Base-by-base conservation (phyloP, 768 basidiomycete genomes). In the Termitomyces sp. region DNA sequence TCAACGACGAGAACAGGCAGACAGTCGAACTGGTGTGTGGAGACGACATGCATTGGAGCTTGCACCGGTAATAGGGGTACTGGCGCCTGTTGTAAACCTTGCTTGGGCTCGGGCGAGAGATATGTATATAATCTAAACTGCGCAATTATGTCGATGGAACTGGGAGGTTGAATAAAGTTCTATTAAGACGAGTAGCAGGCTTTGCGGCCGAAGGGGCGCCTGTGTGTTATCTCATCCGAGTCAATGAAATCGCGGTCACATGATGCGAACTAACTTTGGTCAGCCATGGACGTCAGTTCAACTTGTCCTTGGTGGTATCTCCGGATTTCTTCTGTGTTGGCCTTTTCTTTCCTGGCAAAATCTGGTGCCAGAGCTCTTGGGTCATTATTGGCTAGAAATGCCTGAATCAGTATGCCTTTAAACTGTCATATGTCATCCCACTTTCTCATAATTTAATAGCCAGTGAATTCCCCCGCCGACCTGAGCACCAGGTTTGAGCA, bases 161-260 rank as follows among this genome's bases (percentile, higher is more conserved):
- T n/a, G n/a, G n/a, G n/a, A n/a, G n/a, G n/a, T n/a, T n/a, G n/a
- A n/a, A n/a, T n/a, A n/a, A n/a, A n/a, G n/a, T n/a, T n/a, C n/a
- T n/a, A n/a, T n/a, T n/a, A n/a, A n/a, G n/a, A n/a, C n/a, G n/a
- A n/a, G n/a, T n/a, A n/a, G n/a, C n/a, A n/a, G n/a, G n/a, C n/a
- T n/a, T n/a, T n/a, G n/a, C n/a, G n/a, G n/a, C n/a, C n/a, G n/a
- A n/a, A n/a, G n/a, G n/a, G n/a, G n/a, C n/a, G n/a, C n/a, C n/a
- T n/a, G n/a, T n/a, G n/a, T n/a, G n/a, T 26, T 26, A 26, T 26
- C n/a, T 26, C 26, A 26, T 26, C 26, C 26, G 26, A 26, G 26
- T 5, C 36, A n/a, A 53, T 43, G 53, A 47, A 46, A 60, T 54
- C 62, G 58, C 59, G 62, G 42, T 61, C 62, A 63, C 60, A 33